These are phyloP conservation scores for Gossypium trilobum DNA, from an alignment of 441 rosid genomes.

Conservation along the genomic window DNA sequence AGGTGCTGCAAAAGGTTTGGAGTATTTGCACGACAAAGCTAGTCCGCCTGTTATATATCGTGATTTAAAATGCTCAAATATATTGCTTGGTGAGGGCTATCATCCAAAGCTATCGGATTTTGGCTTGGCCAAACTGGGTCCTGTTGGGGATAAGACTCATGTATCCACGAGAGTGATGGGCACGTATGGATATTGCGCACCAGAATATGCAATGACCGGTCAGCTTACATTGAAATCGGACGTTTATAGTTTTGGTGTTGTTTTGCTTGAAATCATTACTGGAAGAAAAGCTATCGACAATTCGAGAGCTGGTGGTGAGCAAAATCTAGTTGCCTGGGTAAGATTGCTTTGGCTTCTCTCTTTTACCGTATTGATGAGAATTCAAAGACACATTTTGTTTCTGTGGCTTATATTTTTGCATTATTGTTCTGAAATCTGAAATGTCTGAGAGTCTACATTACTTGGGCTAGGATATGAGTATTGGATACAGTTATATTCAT, in stretches of 20 bases:
- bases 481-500: neutral
- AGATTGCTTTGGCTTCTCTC: conserved; percentile 19
- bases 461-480: neutral
- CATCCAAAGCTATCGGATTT: conserved; percentile 87
- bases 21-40: conserved; percentile 77
- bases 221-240: conserved; percentile 91
- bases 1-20: conserved; percentile 91
- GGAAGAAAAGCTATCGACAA: conserved; percentile 88
- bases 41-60: conserved; percentile 90
- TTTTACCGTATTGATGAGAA: neutral
- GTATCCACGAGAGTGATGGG: conserved; percentile 97
- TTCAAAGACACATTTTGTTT: neutral
- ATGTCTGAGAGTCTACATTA: neutral
- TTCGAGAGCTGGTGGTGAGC: conserved; percentile 62
- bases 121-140: conserved; percentile 92
- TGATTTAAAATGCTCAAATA: conserved; percentile 83
- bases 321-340: conserved; percentile 91
- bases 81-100: conserved; percentile 73
- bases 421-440: neutral
- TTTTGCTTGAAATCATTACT: conserved; percentile 84
- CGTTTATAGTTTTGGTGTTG: conserved; percentile 92
- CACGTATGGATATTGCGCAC: conserved; percentile 91
- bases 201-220: conserved; percentile 95
- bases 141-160: conserved; percentile 89
- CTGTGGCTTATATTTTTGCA: neutral